phyloP scores from a whole-genome alignment of 2,329 filamentous ascomycete species.

The Sclerotinia sclerotiorum region DNA sequence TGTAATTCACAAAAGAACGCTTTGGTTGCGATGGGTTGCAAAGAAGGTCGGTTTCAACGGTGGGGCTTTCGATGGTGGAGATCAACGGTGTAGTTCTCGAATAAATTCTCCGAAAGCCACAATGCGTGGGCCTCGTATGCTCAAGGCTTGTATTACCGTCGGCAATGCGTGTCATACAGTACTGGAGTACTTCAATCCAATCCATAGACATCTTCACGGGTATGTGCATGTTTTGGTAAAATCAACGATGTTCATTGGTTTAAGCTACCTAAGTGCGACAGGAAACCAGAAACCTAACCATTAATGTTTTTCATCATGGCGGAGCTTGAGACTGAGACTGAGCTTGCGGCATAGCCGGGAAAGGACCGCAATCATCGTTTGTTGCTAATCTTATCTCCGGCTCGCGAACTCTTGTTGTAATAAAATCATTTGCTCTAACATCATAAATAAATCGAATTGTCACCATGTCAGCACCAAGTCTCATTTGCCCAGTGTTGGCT shows the following conservation, averaged over 20 bases:
- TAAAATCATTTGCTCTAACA: not conserved
- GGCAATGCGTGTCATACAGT: not conserved
- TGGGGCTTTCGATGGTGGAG: not conserved
- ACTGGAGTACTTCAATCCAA: not conserved
- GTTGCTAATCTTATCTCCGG: not conserved
- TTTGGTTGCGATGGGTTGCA: not conserved
- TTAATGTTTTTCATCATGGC: not conserved
- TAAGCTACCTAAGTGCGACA: not conserved
- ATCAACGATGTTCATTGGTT: not conserved
- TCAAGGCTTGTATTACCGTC: not conserved
- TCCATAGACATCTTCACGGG: not conserved
- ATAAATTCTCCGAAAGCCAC: not conserved
- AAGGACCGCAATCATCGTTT: not conserved
- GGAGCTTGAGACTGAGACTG: not conserved
- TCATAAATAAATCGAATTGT: not conserved
- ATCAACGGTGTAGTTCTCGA: not conserved
- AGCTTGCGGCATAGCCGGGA: not conserved
- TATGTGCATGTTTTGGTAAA: not conserved
- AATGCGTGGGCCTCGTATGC: not conserved
- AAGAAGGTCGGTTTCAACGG: not conserved
- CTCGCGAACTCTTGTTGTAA: not conserved
- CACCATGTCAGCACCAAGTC: not conserved
- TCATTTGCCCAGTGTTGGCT: not conserved
- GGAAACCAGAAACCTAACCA: not conserved
- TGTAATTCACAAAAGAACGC: not conserved